These are phyloP conservation scores for Saccharomycopsis javanensis DNA, from an alignment of 805 yeast genomes.

Conservation along the genomic window DNA sequence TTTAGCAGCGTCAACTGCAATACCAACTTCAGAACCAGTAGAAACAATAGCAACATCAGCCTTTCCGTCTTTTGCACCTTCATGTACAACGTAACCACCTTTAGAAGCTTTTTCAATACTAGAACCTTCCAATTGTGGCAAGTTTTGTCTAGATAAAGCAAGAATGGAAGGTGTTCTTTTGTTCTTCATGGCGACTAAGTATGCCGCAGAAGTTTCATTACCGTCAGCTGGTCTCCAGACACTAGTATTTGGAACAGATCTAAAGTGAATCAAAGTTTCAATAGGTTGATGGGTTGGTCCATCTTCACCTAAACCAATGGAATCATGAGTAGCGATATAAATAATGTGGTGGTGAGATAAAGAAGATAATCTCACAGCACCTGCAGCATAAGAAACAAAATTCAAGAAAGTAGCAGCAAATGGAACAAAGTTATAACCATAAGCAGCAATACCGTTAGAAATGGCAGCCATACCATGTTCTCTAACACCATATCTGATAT, in stretches of 20 bases:
- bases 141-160: conserved; percentile 77
- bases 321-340: conserved; percentile 87
- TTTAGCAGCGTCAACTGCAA: conserved; percentile 78
- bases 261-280: conserved; percentile 77
- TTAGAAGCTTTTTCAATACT: conserved; percentile 81
- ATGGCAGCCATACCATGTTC: conserved; percentile 99
- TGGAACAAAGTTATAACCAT: conserved; percentile 71
- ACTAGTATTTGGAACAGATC: conserved; percentile 73
- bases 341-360: conserved; percentile 73
- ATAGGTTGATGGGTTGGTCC: conserved; percentile 94
- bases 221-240: conserved; percentile 95
- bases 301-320: conserved; percentile 86
- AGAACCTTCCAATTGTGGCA: conserved; percentile 91
- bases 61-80: conserved; percentile 31
- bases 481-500: conserved; percentile 96
- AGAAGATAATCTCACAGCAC: conserved; percentile 81
- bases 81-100: conserved; percentile 84
- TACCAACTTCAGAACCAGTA: conserved; percentile 89
- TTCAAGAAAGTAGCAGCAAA: conserved; percentile 98
- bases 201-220: conserved; percentile 80
- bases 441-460: conserved; percentile 94
- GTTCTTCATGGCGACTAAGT: conserved; percentile 52
- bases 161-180: conserved; percentile 61
- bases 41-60: conserved; percentile 73
- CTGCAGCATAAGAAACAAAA: conserved; percentile 78